Conservation (phyloP, 192 early-diverging fungal genomes). For the Coemansia sp. region DNA sequence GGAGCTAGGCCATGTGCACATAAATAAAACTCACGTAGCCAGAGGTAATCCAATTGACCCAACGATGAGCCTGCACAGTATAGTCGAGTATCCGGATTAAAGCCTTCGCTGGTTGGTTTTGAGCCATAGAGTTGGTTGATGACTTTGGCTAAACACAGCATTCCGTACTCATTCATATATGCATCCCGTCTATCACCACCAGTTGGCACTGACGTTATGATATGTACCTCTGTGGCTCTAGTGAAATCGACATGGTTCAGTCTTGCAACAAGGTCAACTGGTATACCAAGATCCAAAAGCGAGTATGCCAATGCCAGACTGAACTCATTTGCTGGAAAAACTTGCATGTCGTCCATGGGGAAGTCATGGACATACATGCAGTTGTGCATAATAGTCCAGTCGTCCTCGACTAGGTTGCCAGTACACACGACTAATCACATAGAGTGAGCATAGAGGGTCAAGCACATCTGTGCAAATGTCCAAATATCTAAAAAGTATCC, state of each 20-base stretch:
- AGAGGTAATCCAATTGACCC: constrained; percentile 14
- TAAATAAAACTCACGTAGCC: no score
- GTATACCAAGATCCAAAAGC: constrained; percentile 29
- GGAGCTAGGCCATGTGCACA: no score
- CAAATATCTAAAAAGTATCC: no score
- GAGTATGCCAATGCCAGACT: constrained; percentile 27
- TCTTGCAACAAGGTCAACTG: constrained; percentile 4
- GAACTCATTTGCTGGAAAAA: constrained; percentile 30
- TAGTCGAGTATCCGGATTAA: no score
- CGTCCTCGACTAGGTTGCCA: constrained; percentile 25
- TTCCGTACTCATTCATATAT: constrained; percentile 30
- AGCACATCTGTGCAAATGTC: no score
- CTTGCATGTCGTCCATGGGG: not conserved
- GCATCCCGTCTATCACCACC: not conserved
- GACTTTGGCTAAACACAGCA: constrained; percentile 18
- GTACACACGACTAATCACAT: constrained; percentile 8
- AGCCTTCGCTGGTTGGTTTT: no score
- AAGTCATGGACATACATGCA: constrained; percentile 39
- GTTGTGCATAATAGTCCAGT: constrained; percentile 44
- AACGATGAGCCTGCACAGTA: constrained; percentile 21
- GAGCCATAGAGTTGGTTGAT: no score
- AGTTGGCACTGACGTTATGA: constrained; percentile 38
- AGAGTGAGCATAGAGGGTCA: no score
- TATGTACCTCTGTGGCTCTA: not conserved
- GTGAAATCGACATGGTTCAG: constrained; percentile 37